phyloP scores from a whole-genome alignment of 352 stramenopile species.

The Phytophthora tentaculata region DNA sequence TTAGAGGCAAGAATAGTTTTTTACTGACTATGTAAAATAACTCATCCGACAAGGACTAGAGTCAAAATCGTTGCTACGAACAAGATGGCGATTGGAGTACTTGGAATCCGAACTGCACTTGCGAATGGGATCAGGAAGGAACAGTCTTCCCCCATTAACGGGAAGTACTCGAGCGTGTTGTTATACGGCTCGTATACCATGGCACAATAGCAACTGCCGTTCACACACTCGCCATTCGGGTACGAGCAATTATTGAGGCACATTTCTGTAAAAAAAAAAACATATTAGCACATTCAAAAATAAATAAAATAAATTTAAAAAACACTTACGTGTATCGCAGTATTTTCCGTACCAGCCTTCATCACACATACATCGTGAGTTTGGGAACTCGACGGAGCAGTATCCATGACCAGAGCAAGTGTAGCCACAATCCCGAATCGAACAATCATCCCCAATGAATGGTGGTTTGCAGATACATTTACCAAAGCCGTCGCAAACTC shows the following conservation, averaged over 20 bases:
- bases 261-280: constrained; percentile 50
- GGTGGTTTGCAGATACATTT: constrained; percentile 94
- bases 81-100: constrained; percentile 1
- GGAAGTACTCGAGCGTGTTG: constrained; percentile 84
- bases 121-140: constrained; percentile 84
- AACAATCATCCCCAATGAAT: constrained; percentile 93
- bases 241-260: constrained; percentile 98
- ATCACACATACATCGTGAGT: constrained; percentile 95
- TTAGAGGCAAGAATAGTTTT: constrained; percentile 1
- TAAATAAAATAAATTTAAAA: not conserved
- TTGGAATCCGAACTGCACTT: constrained; percentile 18
- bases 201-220: constrained; percentile 90
- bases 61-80: constrained; percentile 22
- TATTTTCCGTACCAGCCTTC: constrained; percentile 95
- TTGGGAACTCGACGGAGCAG: constrained; percentile 96
- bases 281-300: not conserved
- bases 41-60: constrained; percentile 24
- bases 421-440: constrained; percentile 92
- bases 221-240: constrained; percentile 94
- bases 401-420: constrained; percentile 95
- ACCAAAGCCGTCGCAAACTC: constrained; percentile 96
- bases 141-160: constrained; percentile 85
- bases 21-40: too few relatives aligned
- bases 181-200: constrained; percentile 96
- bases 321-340: constrained; percentile 83